A percentile compares a stretch with the other conserved stretches of the same genome.
These are phyloP conservation scores for Colletotrichum spinosum DNA, from an alignment of 2,329 filamentous ascomycete species.

Conservation along the genomic window DNA sequence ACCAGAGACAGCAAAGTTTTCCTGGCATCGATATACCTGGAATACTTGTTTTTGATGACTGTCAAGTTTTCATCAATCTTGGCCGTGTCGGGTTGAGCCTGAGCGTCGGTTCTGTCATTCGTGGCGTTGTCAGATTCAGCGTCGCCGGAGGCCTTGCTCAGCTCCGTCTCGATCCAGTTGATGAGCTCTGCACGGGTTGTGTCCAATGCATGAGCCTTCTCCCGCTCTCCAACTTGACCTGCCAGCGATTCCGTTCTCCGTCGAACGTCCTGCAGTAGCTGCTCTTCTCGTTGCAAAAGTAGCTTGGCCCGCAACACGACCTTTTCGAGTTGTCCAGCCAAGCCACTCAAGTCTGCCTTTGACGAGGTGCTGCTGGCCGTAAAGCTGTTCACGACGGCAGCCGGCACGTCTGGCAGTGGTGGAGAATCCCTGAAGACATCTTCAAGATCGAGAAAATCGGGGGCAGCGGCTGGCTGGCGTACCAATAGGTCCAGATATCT, in stretches of 20 bases:
- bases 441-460: constrained; percentile 62
- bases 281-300: constrained; percentile 66
- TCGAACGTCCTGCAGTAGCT: constrained; percentile 58
- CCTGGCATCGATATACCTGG: constrained; percentile 62
- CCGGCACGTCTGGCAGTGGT: constrained; percentile 63
- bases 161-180: constrained; percentile 72
- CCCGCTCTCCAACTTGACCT: constrained; percentile 51
- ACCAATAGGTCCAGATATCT: constrained; percentile 62
- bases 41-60: constrained; percentile 65
- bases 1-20: constrained; percentile 59
- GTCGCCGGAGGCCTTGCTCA: constrained; percentile 62
- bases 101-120: constrained; percentile 37
- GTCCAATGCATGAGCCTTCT: constrained; percentile 65
- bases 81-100: constrained; percentile 36
- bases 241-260: constrained; percentile 16
- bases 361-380: constrained; percentile 53
- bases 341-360: constrained; percentile 57
- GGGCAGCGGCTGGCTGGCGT: constrained; percentile 63
- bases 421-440: constrained; percentile 58
- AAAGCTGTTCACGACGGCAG: constrained; percentile 63
- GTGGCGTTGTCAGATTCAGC: constrained; percentile 35
- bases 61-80: constrained; percentile 55
- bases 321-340: constrained; percentile 67
- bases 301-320: constrained; percentile 69
- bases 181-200: constrained; percentile 71